Percentiles rank a stretch among this genome's conserved stretches.
Conservation (phyloP, 169 alveolate genomes). For the Eimeria nieschulzi region DNA sequence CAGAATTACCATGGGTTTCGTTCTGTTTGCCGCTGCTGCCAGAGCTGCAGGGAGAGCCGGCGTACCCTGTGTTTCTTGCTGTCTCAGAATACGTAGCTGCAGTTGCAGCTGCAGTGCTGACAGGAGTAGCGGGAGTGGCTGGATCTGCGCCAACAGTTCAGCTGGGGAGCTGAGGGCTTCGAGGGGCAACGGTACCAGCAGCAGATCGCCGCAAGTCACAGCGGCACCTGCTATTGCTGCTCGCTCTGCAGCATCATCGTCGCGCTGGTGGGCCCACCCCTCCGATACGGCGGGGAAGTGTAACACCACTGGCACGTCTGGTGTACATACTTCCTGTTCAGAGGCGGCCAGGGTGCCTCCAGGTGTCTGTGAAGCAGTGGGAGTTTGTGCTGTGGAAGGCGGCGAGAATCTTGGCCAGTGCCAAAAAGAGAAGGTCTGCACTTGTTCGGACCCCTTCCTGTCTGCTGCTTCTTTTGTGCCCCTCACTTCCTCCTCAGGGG, state of each 20-base stretch:
- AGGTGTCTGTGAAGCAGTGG: background rate
- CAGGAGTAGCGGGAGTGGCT: conserved; percentile 44
- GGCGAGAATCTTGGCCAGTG: background rate
- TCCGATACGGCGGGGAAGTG: conserved; percentile 33
- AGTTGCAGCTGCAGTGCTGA: conserved; percentile 34
- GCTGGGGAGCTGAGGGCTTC: conserved; percentile 20
- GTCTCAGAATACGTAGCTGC: conserved; percentile 33
- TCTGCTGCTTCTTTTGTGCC: background rate
- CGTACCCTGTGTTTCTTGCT: background rate
- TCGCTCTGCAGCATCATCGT: conserved; percentile 14
- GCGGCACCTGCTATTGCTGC: conserved; percentile 55
- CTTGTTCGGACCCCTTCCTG: too few relatives aligned
- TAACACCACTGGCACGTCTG: conserved; percentile 5
- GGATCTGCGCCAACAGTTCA: conserved; percentile 30
- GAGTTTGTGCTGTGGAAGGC: background rate
- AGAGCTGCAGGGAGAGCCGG: background rate
- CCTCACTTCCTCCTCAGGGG: background rate
- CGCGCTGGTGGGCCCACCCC: conserved; percentile 25
- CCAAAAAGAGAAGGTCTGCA: conserved; percentile 19
- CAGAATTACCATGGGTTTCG: conserved; percentile 38
- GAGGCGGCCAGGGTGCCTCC: background rate
- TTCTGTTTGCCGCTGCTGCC: conserved; percentile 40
- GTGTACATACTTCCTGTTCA: background rate
- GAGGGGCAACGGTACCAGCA: conserved; percentile 39
- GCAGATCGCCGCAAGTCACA: conserved; percentile 57